Base-by-base conservation (phyloP, 345 rosid species). In the Microcos paniculata region DNA sequence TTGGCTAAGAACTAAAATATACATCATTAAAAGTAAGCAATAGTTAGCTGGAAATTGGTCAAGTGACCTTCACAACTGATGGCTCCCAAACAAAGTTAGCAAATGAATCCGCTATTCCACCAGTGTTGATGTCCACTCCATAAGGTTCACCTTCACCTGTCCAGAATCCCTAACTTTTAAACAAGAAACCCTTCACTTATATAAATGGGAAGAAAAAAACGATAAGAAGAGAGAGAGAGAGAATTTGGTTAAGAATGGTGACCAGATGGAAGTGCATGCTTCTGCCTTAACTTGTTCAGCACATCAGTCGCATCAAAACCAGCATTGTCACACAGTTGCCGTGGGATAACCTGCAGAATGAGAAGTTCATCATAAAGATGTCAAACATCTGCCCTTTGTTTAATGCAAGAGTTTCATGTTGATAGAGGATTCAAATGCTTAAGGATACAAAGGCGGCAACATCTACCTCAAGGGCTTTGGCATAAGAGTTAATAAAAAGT, bases 291-390 rank as follows among this genome's bases (percentile, higher is more conserved):
- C 88, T 96, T 96, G 86, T 94, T 96, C 83, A 96, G 84, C 69
- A 96, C 94, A 84, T 96, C 99, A 84, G 98, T 96, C 48, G 99
- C 97, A 84, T 96, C 99, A 85, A 92, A 96, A 76, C 98, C 99
- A 78, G 99, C 99, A 88, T 96, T 96, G 84, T 94, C 98, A 82
- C 98, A 96, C 61, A 96, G 87, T 72, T 96, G 99, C 45, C 97
- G 80, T 70, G 99, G 99, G 78, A 96, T 96, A 69, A 96, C 91
- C 99, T 96, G 88, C 78, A 87, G 61, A 35, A 63, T 8, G 10
- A 48, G 24, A 65, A 74, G 26, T 48, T 40, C 55, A 48, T 62
- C 49, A 63, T 55, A 45, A 18, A 38, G 16, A 71, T 31, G 21
- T 46, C 59, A 74, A 52, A n/a, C 28, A 40, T 26, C 63, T 19